Base-by-base conservation (phyloP, 495 filamentous ascomycete genomes). In the Hyaloscypha variabilis region DNA sequence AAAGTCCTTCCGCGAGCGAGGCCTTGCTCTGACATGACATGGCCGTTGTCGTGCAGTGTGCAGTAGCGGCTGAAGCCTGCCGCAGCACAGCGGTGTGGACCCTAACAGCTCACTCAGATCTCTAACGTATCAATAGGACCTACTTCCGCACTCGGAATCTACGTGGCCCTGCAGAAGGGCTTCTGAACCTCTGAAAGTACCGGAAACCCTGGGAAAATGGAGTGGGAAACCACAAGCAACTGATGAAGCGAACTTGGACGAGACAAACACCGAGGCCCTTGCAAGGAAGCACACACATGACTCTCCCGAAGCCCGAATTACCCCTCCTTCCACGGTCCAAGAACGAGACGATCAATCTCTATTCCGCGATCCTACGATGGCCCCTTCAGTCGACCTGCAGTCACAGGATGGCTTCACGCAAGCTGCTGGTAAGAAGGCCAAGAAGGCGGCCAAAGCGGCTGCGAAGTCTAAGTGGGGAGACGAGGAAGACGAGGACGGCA, bases 351-450 rank as follows among this genome's bases (percentile, higher is more conserved):
- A 69, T 59, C 59, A 74, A 30, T 66, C 67, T 23, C 56, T 76
- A 19, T 69, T 76, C 29, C 52, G 55, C 19, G 72, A 77, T 60
- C 77, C 77, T 25, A 75, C 62, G 46, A 69, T 68, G 58, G 67
- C 71, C n/a, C 58, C 71, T n/a, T 66, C 61, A 24, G 70, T 85
- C 53, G 79, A 85, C 67, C 76, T 84, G 31, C 64, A 67, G 3
- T 77, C 77, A n/a, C 70, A 82, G 42, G 77, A 79, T 19, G 80
- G 82, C 8, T 80, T 84, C 62, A 60, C 71, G 5, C 75, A 83
- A 60, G 73, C 74, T 30, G 78, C 74, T 3, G 71, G 68, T 34
- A 79, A 77, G 61, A 81, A 81, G 62, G 54, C 54, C 17, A 80
- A 80, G 70, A 75, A 75, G 58, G 71, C 68, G 17, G 58, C 63